Conservation (phyloP, 164 flowering plant species). For the Litsea cubeba region DNA sequence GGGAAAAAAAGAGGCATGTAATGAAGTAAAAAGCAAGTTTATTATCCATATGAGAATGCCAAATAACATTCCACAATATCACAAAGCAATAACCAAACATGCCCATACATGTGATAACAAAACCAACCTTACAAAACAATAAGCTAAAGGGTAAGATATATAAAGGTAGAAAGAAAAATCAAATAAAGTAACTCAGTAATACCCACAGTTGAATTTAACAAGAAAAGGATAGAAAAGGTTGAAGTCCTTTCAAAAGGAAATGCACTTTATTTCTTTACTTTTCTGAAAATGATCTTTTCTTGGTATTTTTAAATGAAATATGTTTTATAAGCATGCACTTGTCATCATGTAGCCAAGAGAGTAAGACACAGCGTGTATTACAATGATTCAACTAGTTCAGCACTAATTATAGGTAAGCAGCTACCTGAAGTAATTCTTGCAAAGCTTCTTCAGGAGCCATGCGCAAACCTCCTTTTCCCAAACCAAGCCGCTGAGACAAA, state of each 20-base stretch:
- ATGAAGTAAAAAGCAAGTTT: not conserved
- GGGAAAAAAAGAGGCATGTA: slow-evolving; percentile 13
- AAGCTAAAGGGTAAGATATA: not conserved
- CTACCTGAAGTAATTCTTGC: slow-evolving; percentile 80
- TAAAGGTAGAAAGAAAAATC: not conserved
- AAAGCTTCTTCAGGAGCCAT: slow-evolving; percentile 98
- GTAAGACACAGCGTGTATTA: not conserved
- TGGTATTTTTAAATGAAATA: not conserved
- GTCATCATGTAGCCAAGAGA: not conserved
- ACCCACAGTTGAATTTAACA: not conserved
- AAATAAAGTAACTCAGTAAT: not conserved
- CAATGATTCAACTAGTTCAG: not conserved
- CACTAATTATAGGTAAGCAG: slow-evolving; percentile 1
- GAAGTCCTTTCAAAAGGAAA: not conserved
- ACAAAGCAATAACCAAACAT: not conserved
- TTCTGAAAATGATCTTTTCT: not conserved
- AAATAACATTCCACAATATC: not conserved
- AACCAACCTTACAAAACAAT: not conserved
- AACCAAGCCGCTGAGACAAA: slow-evolving; percentile 92
- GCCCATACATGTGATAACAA: not conserved
- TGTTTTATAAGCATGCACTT: not conserved
- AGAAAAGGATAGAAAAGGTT: not conserved
- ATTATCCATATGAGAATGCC: not conserved
- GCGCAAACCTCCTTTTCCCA: slow-evolving; percentile 95
- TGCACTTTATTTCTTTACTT: not conserved